These are phyloP conservation scores for Erodium maritimum DNA, from an alignment of 345 rosid species.

Conservation along the genomic window DNA sequence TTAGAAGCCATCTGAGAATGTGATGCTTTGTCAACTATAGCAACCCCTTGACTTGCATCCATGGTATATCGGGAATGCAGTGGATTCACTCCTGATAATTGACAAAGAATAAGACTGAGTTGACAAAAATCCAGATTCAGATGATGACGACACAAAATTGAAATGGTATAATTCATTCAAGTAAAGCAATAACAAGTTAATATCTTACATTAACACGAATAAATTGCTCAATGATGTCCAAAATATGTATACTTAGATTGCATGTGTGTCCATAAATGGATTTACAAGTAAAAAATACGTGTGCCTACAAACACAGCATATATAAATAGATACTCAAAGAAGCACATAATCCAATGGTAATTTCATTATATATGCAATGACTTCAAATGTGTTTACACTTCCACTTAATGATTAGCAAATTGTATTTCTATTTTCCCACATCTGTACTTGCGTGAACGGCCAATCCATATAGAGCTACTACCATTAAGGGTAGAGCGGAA, in stretches of 20 bases:
- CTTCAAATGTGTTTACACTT: no score
- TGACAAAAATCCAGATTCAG: not conserved
- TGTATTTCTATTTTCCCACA: no score
- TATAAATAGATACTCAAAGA: no score
- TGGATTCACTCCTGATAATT: conserved; percentile 38
- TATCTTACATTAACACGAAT: not conserved
- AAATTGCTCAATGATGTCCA: not conserved
- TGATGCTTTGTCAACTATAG: conserved; percentile 25
- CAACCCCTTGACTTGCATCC: conserved; percentile 28
- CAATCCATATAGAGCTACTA: no score
- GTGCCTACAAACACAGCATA: no score
- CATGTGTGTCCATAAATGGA: no score
- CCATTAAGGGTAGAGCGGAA: no score
- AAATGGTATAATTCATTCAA: not conserved
- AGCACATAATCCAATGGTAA: no score
- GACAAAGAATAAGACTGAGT: conserved; percentile 2
- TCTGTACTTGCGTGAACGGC: no score
- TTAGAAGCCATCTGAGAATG: conserved; percentile 13
- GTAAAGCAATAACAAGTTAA: not conserved
- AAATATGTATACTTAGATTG: no score
- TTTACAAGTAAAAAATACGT: not conserved
- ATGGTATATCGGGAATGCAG: conserved; percentile 30
- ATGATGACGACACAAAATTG: not conserved
- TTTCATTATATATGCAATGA: no score
- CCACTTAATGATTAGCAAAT: no score